phyloP scores from a whole-genome alignment of 2,329 filamentous ascomycete species.

The Tolypocladium album region DNA sequence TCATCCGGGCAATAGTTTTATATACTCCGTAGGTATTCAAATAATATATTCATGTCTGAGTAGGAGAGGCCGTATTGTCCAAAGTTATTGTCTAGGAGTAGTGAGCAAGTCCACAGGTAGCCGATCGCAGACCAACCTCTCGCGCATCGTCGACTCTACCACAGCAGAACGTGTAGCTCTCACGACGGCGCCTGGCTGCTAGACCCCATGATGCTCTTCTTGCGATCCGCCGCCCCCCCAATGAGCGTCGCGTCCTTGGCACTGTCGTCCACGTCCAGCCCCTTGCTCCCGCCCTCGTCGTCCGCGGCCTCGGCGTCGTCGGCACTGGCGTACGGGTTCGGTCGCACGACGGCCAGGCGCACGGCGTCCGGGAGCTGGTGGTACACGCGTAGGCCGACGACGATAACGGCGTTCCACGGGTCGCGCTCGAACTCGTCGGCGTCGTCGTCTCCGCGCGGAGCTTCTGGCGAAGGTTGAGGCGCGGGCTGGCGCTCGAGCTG shows the following conservation, averaged over 20 bases:
- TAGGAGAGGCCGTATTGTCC: background rate
- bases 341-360: constrained; percentile 27
- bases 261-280: constrained; percentile 33
- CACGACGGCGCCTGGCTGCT: constrained; percentile 1
- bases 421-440: constrained; percentile 44
- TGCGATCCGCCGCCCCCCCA: constrained; percentile 20
- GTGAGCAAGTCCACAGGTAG: background rate
- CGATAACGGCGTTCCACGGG: constrained; percentile 54
- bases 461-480: background rate
- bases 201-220: constrained; percentile 23
- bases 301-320: constrained; percentile 12
- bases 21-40: no score
- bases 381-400: constrained; percentile 52
- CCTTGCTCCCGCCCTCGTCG: constrained; percentile 15
- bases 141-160: background rate
- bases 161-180: background rate
- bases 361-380: constrained; percentile 32
- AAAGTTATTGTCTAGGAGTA: background rate
- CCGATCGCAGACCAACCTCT: background rate
- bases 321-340: constrained; percentile 19
- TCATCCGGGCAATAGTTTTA: background rate
- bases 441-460: constrained; percentile 21
- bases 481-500: constrained; percentile 1
- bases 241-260: constrained; percentile 32
- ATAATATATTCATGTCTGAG: no score